A percentile compares a stretch with the other conserved stretches of the same genome.
Conservation (phyloP, 2,329 filamentous ascomycete species). For the Blastomyces parvus region DNA sequence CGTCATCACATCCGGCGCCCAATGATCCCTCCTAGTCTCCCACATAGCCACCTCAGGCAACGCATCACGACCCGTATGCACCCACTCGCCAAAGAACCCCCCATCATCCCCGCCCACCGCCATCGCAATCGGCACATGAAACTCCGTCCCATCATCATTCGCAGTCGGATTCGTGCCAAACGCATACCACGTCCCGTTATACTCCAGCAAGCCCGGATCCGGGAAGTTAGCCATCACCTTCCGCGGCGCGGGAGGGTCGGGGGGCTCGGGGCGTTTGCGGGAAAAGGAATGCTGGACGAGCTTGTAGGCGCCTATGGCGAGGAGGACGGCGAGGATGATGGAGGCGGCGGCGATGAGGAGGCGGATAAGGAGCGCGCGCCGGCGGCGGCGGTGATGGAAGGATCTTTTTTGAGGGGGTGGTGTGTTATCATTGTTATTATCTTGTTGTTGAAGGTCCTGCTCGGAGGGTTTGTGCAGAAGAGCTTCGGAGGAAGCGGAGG, state of each 20-base stretch:
- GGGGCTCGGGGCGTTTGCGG: constrained; percentile 16
- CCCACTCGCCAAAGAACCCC: constrained; percentile 13
- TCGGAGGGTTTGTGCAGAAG: no score
- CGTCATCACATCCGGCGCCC: constrained; percentile 51
- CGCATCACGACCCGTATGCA: constrained; percentile 42
- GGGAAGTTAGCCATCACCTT: constrained; percentile 20
- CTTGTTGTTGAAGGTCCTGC: no score
- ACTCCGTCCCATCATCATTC: constrained; percentile 14
- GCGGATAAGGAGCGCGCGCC: not conserved
- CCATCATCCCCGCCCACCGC: not conserved
- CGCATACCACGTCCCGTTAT: constrained; percentile 29
- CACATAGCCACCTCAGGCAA: constrained; percentile 44
- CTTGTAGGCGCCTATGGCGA: constrained; percentile 1
- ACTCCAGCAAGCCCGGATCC: constrained; percentile 23
- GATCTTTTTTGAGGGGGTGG: no score
- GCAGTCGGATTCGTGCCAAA: constrained; percentile 23
- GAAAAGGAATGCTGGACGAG: constrained; percentile 11
- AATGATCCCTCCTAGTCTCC: constrained; percentile 45
- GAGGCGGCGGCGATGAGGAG: not conserved
- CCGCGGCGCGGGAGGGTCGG: not conserved
- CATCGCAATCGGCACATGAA: constrained; percentile 40
- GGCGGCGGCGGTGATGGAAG: not conserved
- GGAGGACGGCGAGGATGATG: constrained; percentile 13
- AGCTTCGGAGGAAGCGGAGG: no score
- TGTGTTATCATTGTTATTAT: no score